Conservation (phyloP, 2,329 filamentous ascomycete genomes). For the Stromatinia cepivora region DNA sequence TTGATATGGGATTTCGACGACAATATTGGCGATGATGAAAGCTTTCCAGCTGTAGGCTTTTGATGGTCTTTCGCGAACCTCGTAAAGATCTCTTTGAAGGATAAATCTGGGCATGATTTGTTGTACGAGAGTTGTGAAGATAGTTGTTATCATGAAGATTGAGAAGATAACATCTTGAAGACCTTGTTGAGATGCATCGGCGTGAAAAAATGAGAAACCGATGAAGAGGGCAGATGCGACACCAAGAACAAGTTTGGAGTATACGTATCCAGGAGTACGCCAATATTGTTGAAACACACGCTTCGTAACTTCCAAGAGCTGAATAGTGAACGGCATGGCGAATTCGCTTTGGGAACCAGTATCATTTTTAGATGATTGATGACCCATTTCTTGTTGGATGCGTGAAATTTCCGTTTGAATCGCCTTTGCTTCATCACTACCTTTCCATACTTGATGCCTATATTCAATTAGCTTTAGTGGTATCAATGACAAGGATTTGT, state of each 20-base stretch:
- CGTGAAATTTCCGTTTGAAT: slow-evolving; percentile 42
- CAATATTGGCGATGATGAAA: slow-evolving; percentile 50
- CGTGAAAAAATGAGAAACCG: slow-evolving; percentile 66
- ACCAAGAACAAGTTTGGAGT: slow-evolving; percentile 64
- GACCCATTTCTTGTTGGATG: slow-evolving; percentile 34
- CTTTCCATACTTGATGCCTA: slow-evolving; percentile 44
- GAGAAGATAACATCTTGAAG: slow-evolving; percentile 71
- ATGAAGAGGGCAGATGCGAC: slow-evolving; percentile 56
- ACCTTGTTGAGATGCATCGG: slow-evolving; percentile 60
- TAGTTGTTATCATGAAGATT: slow-evolving; percentile 69
- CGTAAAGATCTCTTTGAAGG: slow-evolving; percentile 67
- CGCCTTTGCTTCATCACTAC: slow-evolving; percentile 39
- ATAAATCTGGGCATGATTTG: slow-evolving; percentile 73
- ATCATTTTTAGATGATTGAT: slow-evolving; percentile 60
- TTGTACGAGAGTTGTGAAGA: slow-evolving; percentile 65
- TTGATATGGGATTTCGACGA: slow-evolving; percentile 86
- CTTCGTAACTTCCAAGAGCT: slow-evolving; percentile 63
- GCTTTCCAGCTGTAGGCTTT: slow-evolving; percentile 43
- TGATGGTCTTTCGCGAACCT: slow-evolving; percentile 46
- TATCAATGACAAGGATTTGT: not conserved
- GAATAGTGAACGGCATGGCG: slow-evolving; percentile 68
- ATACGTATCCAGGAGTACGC: slow-evolving; percentile 74
- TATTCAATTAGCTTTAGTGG: not conserved
- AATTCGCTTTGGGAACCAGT: slow-evolving; percentile 61
- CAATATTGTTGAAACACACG: slow-evolving; percentile 78